Evolutionary conservation across 2,329 filamentous ascomycete species (phyloP).

Genomic region (Fusarium odoratissimum): DNA sequence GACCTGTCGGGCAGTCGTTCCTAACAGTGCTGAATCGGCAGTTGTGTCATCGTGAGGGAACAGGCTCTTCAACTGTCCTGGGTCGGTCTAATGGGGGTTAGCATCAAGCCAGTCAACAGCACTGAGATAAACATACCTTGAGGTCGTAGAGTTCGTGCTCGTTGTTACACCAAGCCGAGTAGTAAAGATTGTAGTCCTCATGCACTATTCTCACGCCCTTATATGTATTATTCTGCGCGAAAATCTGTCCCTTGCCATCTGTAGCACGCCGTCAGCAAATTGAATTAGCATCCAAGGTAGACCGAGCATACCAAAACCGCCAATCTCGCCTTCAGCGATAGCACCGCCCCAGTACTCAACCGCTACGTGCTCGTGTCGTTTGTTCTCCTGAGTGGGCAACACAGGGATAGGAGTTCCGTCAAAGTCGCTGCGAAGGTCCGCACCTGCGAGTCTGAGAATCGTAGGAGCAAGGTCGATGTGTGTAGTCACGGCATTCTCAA

Average conservation of each 20-base stretch:
- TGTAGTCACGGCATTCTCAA: constrained; percentile 62
- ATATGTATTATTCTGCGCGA: constrained; percentile 65
- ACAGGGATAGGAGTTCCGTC: constrained; percentile 67
- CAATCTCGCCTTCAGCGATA: constrained; percentile 51
- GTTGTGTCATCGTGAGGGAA: not conserved
- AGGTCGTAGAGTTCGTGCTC: constrained; percentile 75
- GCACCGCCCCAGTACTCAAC: constrained; percentile 68
- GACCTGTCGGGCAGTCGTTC: constrained; percentile 51
- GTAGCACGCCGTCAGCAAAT: constrained; percentile 2
- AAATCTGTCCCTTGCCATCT: constrained; percentile 37
- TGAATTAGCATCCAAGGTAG: not conserved
- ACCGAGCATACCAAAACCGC: constrained; percentile 40
- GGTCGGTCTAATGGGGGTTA: constrained; percentile 57
- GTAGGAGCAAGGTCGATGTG: constrained; percentile 75
- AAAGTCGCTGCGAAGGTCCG: constrained; percentile 60
- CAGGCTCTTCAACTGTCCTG: constrained; percentile 63
- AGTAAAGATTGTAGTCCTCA: constrained; percentile 69
- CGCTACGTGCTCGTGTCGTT: constrained; percentile 65
- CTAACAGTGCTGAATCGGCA: constrained; percentile 27
- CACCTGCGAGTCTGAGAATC: constrained; percentile 59
- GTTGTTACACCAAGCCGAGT: constrained; percentile 76
- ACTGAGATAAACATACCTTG: constrained; percentile 48
- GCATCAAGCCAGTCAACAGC: not conserved
- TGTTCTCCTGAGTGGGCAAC: constrained; percentile 38
- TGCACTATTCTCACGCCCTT: constrained; percentile 68